A percentile compares a stretch with the other conserved stretches of the same genome.
These are phyloP conservation scores for Silybum marianum DNA, from an alignment of 129 eudicot species.

Conservation along the genomic window DNA sequence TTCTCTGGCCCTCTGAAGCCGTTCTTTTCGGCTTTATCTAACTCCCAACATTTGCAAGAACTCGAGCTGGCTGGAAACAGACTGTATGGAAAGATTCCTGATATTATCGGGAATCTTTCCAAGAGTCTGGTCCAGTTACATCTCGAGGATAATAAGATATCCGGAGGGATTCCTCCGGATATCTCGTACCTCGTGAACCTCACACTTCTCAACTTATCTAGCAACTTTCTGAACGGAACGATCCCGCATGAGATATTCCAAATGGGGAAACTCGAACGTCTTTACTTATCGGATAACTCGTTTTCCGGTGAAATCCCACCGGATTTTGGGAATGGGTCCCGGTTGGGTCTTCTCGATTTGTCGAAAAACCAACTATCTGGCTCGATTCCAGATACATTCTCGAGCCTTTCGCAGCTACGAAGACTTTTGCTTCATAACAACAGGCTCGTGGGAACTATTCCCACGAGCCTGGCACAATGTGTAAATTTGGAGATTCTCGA, in stretches of 20 bases:
- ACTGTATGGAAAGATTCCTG: constrained; percentile 62
- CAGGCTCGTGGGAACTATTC: constrained; percentile 59
- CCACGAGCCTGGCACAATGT: constrained; percentile 70
- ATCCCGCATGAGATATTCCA: constrained; percentile 58
- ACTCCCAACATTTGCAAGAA: constrained; percentile 73
- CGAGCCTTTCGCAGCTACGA: constrained; percentile 66
- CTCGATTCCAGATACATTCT: constrained; percentile 66
- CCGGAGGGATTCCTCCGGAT: constrained; percentile 65
- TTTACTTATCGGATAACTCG: constrained; percentile 58
- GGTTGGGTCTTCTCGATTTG: constrained; percentile 78
- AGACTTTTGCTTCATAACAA: constrained; percentile 62
- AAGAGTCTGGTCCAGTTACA: constrained; percentile 55
- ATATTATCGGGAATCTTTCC: constrained; percentile 62
- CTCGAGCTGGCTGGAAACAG: constrained; percentile 76
- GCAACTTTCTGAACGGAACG: constrained; percentile 53
- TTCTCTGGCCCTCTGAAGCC: constrained; percentile 63
- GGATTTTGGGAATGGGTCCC: constrained; percentile 55
- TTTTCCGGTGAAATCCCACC: constrained; percentile 75
- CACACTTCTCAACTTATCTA: constrained; percentile 71
- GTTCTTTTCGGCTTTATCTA: constrained; percentile 57
- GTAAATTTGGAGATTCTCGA: constrained; percentile 80
- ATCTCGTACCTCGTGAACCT: constrained; percentile 70
- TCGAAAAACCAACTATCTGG: constrained; percentile 66
- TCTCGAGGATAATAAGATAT: constrained; percentile 65
- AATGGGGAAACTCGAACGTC: constrained; percentile 64